phyloP scores from a whole-genome alignment of 1,284 basidiomycete genomes.

The Cryptococcus depauperatus region DNA sequence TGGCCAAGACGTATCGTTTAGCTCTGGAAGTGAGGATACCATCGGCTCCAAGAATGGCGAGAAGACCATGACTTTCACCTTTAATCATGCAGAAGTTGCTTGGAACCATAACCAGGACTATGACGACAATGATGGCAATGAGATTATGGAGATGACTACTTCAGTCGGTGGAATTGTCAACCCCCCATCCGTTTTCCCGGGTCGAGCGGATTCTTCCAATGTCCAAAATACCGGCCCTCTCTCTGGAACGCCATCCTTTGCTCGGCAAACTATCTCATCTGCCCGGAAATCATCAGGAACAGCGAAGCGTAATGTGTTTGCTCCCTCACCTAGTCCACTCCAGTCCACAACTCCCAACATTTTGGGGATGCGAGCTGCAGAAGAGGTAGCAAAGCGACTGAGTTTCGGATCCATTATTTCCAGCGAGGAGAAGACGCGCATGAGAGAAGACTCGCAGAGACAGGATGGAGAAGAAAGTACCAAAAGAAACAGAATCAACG shows the following conservation, averaged over 20 bases:
- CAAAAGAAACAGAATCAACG: constrained; percentile 5
- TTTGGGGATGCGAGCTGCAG: constrained; percentile 26
- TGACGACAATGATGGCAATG: constrained; percentile 4
- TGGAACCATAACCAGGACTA: constrained; percentile 1
- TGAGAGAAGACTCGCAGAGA: constrained; percentile 8
- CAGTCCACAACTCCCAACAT: constrained; percentile 21
- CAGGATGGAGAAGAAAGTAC: constrained; percentile 8
- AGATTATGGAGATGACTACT: constrained; percentile 36
- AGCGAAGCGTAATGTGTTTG: constrained; percentile 37
- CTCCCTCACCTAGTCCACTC: constrained; percentile 28
- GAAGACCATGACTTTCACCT: constrained; percentile 31
- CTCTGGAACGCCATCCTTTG: constrained; percentile 30
- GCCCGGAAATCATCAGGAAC: constrained; percentile 10
- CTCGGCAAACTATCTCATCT: constrained; percentile 36
- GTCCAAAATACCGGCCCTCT: constrained; percentile 16
- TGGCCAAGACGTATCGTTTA: constrained; percentile 23
- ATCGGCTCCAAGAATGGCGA: constrained; percentile 17
- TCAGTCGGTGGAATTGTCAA: constrained; percentile 31
- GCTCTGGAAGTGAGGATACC: constrained; percentile 22
- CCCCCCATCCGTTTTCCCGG: constrained; percentile 13
- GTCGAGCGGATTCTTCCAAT: constrained; percentile 8
- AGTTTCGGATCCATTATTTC: constrained; percentile 26
- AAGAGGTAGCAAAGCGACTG: constrained; percentile 32
- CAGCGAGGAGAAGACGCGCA: constrained; percentile 20
- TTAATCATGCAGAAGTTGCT: constrained; percentile 7